Evolutionary conservation across 2,329 filamentous ascomycete species (phyloP), one percentile per base, ranked within the genome.

Genomic region (Cladosporium oxysporum): DNA sequence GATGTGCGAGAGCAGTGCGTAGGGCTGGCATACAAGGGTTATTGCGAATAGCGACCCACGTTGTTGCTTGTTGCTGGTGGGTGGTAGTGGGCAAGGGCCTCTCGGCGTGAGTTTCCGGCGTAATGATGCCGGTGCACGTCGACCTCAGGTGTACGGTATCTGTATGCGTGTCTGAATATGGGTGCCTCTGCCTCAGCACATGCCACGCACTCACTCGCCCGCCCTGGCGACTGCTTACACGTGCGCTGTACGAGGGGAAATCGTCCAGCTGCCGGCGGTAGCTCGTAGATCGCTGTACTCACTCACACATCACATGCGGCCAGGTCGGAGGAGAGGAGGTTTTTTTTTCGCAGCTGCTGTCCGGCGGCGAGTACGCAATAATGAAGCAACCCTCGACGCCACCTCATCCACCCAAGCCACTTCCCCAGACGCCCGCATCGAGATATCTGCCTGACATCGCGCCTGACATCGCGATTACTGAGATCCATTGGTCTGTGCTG

Each of bases 401-500:
- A 28, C 33, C 21, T 1, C 49, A 26, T 52, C 26, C 50, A 53
- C 7, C 37, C 8, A 14, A 44, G 16, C 37, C 37, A 44, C 31
- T 58, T 58, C 55, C 55, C 55, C 55, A 58, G 55, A 35, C 11
- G n/a, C n/a, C 41, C 41, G 41, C 41, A 47, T 47, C 41, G 41
- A 47, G n/a, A 21, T 8, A 21, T 2, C 11, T 12, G 41, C 41
- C 7, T 12, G 23, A 44, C n/a, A 26, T 26, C 23, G 23, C 23
- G 23, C 23, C 23, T 26, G 23, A 26, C n/a, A 47, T 47, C 41
- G 41, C n/a, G n/a, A 47, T 47, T 10, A 41, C 7, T 18, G 33
- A 18, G 35, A 41, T 44, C 18, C n/a, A 2, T 21, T 47, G 41
- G 41, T 47, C 41, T 47, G 41, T 47, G 41, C 41, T 47, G 7